Conservation (phyloP, 1,139 yeast genomes). For the Lodderomyces pseudojiufengensis region DNA sequence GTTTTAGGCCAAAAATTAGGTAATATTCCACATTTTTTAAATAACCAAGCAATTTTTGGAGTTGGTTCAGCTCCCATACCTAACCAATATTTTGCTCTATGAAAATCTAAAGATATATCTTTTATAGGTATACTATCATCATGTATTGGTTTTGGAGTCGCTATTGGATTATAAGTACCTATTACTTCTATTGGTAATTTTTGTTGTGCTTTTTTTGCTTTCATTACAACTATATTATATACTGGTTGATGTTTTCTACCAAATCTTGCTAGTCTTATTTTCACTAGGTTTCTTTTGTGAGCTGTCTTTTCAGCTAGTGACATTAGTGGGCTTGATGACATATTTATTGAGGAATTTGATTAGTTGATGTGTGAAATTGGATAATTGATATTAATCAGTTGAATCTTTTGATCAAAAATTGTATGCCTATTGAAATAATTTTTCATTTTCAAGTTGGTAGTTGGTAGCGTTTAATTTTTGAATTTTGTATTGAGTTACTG, state of each 20-base stretch:
- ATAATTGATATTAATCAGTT: no score
- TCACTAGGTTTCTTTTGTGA: conserved; percentile 16
- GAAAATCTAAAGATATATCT: conserved; percentile 79
- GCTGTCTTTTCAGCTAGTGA: conserved; percentile 9
- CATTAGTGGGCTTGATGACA: conserved; percentile 3
- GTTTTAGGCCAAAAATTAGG: conserved; percentile 71
- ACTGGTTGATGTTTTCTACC: conserved; percentile 87
- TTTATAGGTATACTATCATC: conserved; percentile 36
- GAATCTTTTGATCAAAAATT: no score
- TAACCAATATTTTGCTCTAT: conserved; percentile 93
- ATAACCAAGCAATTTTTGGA: conserved; percentile 70
- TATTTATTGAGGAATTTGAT: no score
- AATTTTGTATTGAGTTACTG: no score
- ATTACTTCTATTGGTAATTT: conserved; percentile 89
- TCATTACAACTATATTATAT: conserved; percentile 88
- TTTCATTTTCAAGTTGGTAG: no score
- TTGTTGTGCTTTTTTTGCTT: conserved; percentile 69
- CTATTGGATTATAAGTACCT: conserved; percentile 88
- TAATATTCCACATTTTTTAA: conserved; percentile 75
- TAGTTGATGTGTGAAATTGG: no score
- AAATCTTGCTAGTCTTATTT: conserved; percentile 83
- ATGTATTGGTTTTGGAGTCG: conserved; percentile 58
- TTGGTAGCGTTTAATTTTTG: no score
- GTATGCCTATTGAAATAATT: no score
- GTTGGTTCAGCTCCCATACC: conserved; percentile 99